phyloP scores from a whole-genome alignment of 345 rosid genomes.

The Aquilaria sinensis region DNA sequence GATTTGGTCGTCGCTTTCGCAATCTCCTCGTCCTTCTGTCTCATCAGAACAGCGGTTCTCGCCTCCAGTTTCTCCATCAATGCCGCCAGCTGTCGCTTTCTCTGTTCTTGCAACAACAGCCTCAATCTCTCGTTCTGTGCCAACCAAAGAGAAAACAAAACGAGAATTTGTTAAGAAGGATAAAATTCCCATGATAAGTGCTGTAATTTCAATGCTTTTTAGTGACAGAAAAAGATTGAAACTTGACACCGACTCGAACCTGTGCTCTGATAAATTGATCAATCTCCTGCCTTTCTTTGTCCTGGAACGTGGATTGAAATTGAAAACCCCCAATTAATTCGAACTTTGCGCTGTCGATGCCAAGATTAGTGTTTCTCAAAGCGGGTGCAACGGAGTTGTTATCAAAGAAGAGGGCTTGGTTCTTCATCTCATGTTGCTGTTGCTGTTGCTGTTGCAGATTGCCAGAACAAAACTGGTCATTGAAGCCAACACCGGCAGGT shows the following conservation, averaged over 20 bases:
- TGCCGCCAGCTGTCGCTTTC: slow-evolving; percentile 35
- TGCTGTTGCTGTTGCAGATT: slow-evolving; percentile 16
- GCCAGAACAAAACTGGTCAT: slow-evolving; percentile 9
- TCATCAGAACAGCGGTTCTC: slow-evolving; percentile 30
- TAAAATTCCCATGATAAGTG: neutral
- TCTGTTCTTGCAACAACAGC: slow-evolving; percentile 46
- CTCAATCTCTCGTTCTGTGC: slow-evolving; percentile 52
- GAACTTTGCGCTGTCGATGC: neutral
- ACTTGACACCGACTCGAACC: slow-evolving; percentile 29
- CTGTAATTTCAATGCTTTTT: neutral
- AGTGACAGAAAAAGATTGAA: neutral
- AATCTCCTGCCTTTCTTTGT: slow-evolving; percentile 55
- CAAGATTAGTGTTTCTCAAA: slow-evolving; percentile 9
- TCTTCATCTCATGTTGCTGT: slow-evolving; percentile 23
- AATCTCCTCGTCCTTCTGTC: slow-evolving; percentile 60
- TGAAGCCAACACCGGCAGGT: slow-evolving; percentile 15
- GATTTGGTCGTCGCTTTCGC: slow-evolving; percentile 36
- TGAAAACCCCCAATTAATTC: slow-evolving; percentile 12
- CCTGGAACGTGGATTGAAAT: slow-evolving; percentile 20
- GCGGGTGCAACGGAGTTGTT: slow-evolving; percentile 12
- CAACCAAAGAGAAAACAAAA: neutral
- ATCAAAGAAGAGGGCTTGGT: slow-evolving; percentile 25
- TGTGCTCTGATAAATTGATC: slow-evolving; percentile 54
- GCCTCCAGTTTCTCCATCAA: slow-evolving; percentile 34
- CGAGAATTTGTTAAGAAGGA: neutral